Percentiles rank a stretch among this genome's conserved stretches.
phyloP scores from a whole-genome alignment of 306 rosid genomes.

The Hippophae gyantsensis region DNA sequence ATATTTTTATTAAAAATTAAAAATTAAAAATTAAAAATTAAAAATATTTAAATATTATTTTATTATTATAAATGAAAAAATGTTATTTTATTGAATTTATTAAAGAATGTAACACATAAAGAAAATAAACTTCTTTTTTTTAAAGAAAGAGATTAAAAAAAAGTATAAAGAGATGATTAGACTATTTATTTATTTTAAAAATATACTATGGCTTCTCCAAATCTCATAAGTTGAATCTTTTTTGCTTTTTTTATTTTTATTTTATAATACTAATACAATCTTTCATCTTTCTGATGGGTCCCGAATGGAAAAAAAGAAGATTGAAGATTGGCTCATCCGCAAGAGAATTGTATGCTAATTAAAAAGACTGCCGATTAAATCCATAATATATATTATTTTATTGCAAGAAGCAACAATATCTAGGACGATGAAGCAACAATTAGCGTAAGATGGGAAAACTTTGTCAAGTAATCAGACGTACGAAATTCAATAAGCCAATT shows the following conservation, averaged over 20 bases:
- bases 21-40: too few species aligned
- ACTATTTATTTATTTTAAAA: too few species aligned
- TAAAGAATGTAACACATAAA: too few species aligned
- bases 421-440: conserved; percentile 2
- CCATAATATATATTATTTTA: not conserved
- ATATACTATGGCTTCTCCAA: too few species aligned
- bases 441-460: conserved; percentile 5
- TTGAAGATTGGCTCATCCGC: not conserved
- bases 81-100: too few species aligned
- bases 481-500: not conserved
- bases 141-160: too few species aligned
- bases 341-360: too few species aligned
- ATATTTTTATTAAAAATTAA: too few species aligned
- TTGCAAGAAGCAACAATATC: not conserved
- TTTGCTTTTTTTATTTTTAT: not conserved
- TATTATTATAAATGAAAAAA: too few species aligned
- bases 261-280: not conserved
- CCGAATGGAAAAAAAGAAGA: not conserved
- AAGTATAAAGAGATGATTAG: too few species aligned
- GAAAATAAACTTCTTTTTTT: too few species aligned
- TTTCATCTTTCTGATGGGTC: not conserved
- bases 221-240: not conserved
- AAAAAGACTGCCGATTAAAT: not conserved
- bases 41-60: too few species aligned
- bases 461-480: not conserved